These are phyloP conservation scores for Calonectria pteridis DNA, from an alignment of 2,329 filamentous ascomycete species.

Conservation along the genomic window DNA sequence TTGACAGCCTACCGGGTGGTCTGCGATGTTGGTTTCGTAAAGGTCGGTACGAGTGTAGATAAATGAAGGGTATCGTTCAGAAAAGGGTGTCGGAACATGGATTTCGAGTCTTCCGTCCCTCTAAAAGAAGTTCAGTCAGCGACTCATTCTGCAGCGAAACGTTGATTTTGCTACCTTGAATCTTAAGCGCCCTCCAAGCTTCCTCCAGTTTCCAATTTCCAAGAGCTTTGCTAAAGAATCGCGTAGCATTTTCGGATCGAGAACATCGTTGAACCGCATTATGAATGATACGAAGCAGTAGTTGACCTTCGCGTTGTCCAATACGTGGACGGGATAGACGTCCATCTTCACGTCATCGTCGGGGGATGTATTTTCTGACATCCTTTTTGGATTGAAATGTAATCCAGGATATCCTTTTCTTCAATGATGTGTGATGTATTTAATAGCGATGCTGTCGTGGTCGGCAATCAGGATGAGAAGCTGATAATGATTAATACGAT, in stretches of 20 bases:
- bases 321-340: slow-evolving; percentile 9
- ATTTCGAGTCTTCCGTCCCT: slow-evolving; percentile 6
- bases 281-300: slow-evolving; percentile 38
- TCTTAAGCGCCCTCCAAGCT: slow-evolving; percentile 58
- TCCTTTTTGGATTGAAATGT: not conserved
- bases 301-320: slow-evolving; percentile 4
- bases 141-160: not conserved
- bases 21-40: not conserved
- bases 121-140: not conserved
- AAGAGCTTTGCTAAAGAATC: slow-evolving; percentile 53
- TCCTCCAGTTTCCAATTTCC: slow-evolving; percentile 59
- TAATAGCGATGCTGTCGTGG: not conserved
- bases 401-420: not conserved
- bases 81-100: not conserved
- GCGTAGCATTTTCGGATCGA: slow-evolving; percentile 56
- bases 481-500: not conserved
- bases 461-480: not conserved
- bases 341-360: not conserved
- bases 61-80: not conserved
- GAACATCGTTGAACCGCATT: slow-evolving; percentile 59
- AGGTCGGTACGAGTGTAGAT: not conserved
- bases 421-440: not conserved
- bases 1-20: not conserved
- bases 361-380: not conserved
- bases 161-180: not conserved